A percentile compares a stretch with the other conserved stretches of the same genome.
phyloP scores from a whole-genome alignment of 2,329 filamentous ascomycete genomes.

The Pestalotiopsis sp. region DNA sequence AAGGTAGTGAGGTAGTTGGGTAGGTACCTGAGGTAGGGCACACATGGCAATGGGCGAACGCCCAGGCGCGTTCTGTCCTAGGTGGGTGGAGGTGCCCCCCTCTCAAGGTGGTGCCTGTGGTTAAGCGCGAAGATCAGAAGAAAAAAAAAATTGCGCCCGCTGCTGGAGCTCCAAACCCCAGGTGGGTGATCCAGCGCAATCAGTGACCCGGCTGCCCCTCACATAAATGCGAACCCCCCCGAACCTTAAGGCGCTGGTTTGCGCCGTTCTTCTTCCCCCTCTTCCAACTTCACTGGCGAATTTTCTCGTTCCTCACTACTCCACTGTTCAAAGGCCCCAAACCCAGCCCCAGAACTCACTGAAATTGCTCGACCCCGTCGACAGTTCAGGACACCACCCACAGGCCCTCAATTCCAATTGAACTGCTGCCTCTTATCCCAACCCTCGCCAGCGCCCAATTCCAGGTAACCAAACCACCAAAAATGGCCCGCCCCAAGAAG shows the following conservation, averaged over 20 bases:
- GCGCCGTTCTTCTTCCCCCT: slow-evolving; percentile 12
- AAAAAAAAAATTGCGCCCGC: slow-evolving; percentile 7
- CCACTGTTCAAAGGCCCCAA: slow-evolving; percentile 5
- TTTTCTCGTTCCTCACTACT: neutral
- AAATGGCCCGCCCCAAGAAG: slow-evolving; percentile 44
- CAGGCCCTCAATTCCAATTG: neutral
- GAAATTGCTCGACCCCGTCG: neutral
- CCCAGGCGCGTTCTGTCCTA: neutral
- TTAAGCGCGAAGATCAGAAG: neutral
- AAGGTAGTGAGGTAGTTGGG: neutral
- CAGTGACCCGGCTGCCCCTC: slow-evolving; percentile 5
- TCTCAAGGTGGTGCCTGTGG: neutral
- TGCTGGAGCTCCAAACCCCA: neutral
- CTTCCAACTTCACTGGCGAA: slow-evolving; percentile 11
- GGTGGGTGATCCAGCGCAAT: slow-evolving; percentile 14
- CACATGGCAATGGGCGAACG: neutral
- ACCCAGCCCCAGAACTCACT: neutral
- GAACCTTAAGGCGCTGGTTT: slow-evolving; percentile 7
- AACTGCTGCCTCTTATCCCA: neutral
- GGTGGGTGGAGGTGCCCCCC: slow-evolving; percentile 5
- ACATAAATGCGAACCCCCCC: slow-evolving; percentile 16
- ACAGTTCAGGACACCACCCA: slow-evolving; percentile 2
- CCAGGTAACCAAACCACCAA: slow-evolving; percentile 11
- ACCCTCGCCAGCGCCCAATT: neutral
- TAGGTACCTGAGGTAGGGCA: neutral